These are phyloP conservation scores for Fraxinus nigra DNA, from an alignment of 305 asterid species.

Conservation along the genomic window DNA sequence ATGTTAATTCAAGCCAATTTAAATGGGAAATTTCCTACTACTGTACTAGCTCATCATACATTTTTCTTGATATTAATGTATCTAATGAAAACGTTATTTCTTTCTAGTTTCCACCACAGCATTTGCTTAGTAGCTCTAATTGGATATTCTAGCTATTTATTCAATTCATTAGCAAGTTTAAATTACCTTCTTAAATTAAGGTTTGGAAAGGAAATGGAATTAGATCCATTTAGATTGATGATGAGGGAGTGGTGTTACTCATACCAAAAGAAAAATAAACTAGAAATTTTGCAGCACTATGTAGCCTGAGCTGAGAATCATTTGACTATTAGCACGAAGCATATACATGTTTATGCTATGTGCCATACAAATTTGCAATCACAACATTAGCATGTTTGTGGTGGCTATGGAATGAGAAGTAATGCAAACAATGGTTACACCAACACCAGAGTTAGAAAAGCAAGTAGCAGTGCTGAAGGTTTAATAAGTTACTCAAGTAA, in stretches of 20 bases:
- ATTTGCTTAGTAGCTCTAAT: not conserved
- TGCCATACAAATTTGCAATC: not conserved
- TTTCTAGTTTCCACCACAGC: not conserved
- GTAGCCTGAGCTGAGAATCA: not conserved
- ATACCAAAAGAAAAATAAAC: not conserved
- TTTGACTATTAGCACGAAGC: not conserved
- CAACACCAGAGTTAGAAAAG: not conserved
- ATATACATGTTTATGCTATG: not conserved
- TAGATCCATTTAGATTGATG: not conserved
- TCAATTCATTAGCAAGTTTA: not conserved
- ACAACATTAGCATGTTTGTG: not conserved
- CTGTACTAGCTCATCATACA: not conserved
- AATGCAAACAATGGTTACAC: not conserved
- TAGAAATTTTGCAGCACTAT: not conserved
- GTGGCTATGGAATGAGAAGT: not conserved
- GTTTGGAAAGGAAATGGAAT: not conserved
- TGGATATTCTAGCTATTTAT: not conserved
- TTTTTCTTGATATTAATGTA: no score
- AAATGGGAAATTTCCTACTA: not conserved
- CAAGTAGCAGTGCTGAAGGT: not conserved
- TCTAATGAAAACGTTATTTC: not conserved
- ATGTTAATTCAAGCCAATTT: not conserved
- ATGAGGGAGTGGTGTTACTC: not conserved
- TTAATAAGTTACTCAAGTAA: not conserved
- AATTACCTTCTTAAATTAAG: not conserved